These are phyloP conservation scores for Omphalea diandra DNA, from an alignment of 441 rosid genomes.

Conservation along the genomic window DNA sequence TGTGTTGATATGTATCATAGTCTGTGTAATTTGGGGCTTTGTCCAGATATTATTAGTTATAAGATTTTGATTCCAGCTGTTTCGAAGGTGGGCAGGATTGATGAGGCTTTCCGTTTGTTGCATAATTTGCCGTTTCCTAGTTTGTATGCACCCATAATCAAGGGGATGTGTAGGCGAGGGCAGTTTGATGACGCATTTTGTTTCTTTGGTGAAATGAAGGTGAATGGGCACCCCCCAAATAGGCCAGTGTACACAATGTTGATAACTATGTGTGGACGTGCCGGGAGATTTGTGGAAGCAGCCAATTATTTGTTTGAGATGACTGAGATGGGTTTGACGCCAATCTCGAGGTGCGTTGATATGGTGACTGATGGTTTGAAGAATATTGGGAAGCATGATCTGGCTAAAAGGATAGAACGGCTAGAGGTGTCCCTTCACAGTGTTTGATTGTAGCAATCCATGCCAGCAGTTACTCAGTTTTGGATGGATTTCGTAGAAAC, in stretches of 20 bases:
- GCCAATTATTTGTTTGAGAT: constrained; percentile 83
- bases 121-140: constrained; percentile 78
- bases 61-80: constrained; percentile 80
- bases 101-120: constrained; percentile 70
- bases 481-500: not conserved
- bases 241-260: constrained; percentile 89
- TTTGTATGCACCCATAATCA: constrained; percentile 79
- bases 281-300: constrained; percentile 76
- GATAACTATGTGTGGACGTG: constrained; percentile 87
- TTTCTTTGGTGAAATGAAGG: constrained; percentile 85
- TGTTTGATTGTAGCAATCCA: constrained; percentile 24
- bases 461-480: not conserved
- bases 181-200: constrained; percentile 84
- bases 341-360: constrained; percentile 85
- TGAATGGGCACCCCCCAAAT: constrained; percentile 80
- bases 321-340: constrained; percentile 82
- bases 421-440: constrained; percentile 63
- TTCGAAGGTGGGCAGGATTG: constrained; percentile 76
- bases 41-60: constrained; percentile 61
- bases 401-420: constrained; percentile 73
- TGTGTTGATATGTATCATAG: constrained; percentile 65
- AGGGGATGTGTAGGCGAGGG: constrained; percentile 71
- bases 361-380: constrained; percentile 87
- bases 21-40: constrained; percentile 65
- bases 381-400: constrained; percentile 84